Conservation (phyloP, 2,329 filamentous ascomycete species). For the Allantophomopsis lycopodina region DNA sequence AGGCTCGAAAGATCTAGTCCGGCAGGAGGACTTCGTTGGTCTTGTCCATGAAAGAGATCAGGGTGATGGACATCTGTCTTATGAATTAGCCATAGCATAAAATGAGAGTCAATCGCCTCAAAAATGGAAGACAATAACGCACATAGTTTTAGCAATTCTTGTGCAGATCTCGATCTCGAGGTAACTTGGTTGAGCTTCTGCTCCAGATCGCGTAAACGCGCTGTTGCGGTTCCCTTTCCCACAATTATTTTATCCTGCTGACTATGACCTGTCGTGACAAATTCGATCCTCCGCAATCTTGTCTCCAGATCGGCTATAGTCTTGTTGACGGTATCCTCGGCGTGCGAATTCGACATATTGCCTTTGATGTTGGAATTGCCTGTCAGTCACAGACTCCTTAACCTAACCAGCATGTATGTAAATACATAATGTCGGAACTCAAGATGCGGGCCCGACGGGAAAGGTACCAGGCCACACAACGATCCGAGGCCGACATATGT, state of each 20-base stretch:
- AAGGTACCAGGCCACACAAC: too few species aligned
- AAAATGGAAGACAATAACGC: too few species aligned
- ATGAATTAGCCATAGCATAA: conserved; percentile 5
- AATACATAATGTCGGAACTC: too few species aligned
- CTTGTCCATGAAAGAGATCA: conserved; percentile 17
- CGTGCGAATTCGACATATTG: too few species aligned
- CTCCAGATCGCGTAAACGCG: conserved; percentile 2
- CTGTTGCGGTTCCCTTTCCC: background rate
- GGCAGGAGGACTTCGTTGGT: conserved; percentile 11
- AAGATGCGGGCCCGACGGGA: too few species aligned
- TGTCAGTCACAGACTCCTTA: too few species aligned
- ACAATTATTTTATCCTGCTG: background rate
- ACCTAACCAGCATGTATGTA: too few species aligned
- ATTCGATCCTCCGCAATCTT: conserved; percentile 16
- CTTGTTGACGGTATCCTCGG: conserved; percentile 14
- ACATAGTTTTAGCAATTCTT: conserved; percentile 17
- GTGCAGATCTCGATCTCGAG: conserved; percentile 15
- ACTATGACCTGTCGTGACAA: conserved; percentile 10
- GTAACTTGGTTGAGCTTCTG: conserved; percentile 1
- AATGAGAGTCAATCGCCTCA: too few species aligned
- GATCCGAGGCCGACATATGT: too few species aligned
- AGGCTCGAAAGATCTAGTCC: conserved; percentile 13
- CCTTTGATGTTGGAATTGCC: too few species aligned
- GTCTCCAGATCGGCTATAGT: conserved; percentile 18
- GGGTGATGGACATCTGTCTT: conserved; percentile 16